These are phyloP conservation scores for Clavariopsis aquatica DNA, from an alignment of 495 filamentous ascomycete genomes.

Conservation along the genomic window DNA sequence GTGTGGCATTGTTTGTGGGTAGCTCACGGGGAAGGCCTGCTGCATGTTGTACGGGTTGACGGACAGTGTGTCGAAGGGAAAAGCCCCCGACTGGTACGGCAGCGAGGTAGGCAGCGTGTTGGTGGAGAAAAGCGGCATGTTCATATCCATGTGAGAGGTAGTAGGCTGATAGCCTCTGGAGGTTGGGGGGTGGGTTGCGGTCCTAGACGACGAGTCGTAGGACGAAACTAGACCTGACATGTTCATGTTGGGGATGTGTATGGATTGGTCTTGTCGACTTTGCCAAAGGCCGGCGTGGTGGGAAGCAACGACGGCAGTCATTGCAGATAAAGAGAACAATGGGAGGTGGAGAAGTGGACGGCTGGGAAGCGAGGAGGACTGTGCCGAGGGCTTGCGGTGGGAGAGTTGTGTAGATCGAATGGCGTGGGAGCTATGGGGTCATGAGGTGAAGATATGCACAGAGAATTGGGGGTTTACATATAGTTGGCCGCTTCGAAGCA, in stretches of 20 bases:
- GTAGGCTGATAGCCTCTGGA: slow-evolving; percentile 34
- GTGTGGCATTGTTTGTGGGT: slow-evolving; percentile 27
- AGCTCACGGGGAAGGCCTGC: slow-evolving; percentile 29
- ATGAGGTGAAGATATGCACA: slow-evolving; percentile 39
- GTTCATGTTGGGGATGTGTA: slow-evolving; percentile 37
- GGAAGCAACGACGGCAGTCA: slow-evolving; percentile 39
- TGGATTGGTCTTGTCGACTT: slow-evolving; percentile 32
- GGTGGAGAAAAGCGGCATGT: slow-evolving; percentile 37
- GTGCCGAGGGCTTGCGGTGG: slow-evolving; percentile 31
- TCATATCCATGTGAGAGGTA: slow-evolving; percentile 37
- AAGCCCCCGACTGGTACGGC: slow-evolving; percentile 38
- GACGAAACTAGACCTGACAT: slow-evolving; percentile 34
- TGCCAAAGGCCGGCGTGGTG: slow-evolving; percentile 41
- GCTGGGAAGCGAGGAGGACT: slow-evolving; percentile 27
- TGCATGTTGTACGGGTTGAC: slow-evolving; percentile 40
- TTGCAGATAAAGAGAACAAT: slow-evolving; percentile 29
- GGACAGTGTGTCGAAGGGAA: slow-evolving; percentile 38
- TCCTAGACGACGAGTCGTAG: slow-evolving; percentile 33
- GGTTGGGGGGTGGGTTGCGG: slow-evolving; percentile 22
- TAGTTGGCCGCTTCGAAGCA: slow-evolving; percentile 32
- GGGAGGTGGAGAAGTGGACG: slow-evolving; percentile 23
- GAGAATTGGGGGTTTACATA: slow-evolving; percentile 35
- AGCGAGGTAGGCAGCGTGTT: slow-evolving; percentile 33
- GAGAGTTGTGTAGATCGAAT: slow-evolving; percentile 31
- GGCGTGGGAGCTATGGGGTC: slow-evolving; percentile 38